These are phyloP conservation scores for Escovopsis sp. DNA, from an alignment of 2,329 filamentous ascomycete genomes.

Conservation along the genomic window DNA sequence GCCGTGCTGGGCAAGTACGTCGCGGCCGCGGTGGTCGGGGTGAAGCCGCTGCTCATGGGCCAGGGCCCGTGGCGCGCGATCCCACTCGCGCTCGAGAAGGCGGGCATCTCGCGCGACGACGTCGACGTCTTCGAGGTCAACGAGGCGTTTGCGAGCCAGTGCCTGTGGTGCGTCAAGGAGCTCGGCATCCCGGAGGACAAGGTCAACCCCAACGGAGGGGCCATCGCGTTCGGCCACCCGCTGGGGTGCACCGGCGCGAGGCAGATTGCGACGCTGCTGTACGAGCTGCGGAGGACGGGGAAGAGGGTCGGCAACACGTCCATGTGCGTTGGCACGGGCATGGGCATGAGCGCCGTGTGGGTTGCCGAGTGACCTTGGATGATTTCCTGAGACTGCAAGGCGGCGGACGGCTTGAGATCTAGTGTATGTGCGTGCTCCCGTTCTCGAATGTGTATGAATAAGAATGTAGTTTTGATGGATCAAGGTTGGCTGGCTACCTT, in stretches of 20 bases:
- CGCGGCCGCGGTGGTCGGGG: conserved; percentile 69
- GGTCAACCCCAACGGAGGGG: conserved; percentile 94
- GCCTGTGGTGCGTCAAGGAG: conserved; percentile 83
- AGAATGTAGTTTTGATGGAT: background rate
- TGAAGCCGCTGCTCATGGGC: conserved; percentile 89
- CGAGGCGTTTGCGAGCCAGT: conserved; percentile 94
- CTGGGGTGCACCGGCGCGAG: conserved; percentile 87
- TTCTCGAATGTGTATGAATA: too few species aligned
- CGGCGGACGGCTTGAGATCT: background rate
- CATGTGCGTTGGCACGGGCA: conserved; percentile 94
- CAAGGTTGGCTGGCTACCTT: too few species aligned
- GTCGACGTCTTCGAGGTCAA: conserved; percentile 99
- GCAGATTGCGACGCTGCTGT: conserved; percentile 83
- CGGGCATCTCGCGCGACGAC: conserved; percentile 73
- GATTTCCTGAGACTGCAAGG: background rate
- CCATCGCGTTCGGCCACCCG: conserved; percentile 91
- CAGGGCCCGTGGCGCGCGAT: conserved; percentile 93
- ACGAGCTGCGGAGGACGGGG: conserved; percentile 71
- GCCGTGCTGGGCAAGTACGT: conserved; percentile 88
- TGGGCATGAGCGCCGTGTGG: conserved; percentile 97
- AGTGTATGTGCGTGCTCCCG: too few species aligned
- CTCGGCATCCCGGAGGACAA: conserved; percentile 70
- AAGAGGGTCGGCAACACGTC: conserved; percentile 82
- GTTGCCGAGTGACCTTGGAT: conserved; percentile 77
- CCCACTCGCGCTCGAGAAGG: conserved; percentile 76